Evolutionary conservation across 2,329 filamentous ascomycete species (phyloP).

Genomic region (Talaromyces sp.): DNA sequence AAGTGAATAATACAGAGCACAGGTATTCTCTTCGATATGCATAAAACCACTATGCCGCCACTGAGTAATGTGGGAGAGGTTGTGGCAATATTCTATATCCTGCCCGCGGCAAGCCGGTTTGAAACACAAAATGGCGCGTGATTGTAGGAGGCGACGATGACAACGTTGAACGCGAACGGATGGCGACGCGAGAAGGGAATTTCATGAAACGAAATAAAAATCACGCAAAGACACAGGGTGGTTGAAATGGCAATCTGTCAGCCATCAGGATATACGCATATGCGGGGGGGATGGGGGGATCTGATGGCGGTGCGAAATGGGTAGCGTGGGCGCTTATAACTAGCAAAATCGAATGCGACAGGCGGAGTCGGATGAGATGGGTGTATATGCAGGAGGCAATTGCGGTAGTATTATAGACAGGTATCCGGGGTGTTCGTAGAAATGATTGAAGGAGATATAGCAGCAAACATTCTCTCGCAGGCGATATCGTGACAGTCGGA

Average conservation of each 20-base stretch:
- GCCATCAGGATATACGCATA: background rate
- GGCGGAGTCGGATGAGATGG: background rate
- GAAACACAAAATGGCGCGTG: background rate
- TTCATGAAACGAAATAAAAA: background rate
- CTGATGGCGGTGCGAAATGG: background rate
- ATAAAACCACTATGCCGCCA: background rate
- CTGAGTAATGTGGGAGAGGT: conserved; percentile 3
- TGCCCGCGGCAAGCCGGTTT: conserved; percentile 2
- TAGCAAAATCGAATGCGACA: background rate
- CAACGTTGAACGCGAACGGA: background rate
- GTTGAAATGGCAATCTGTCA: background rate
- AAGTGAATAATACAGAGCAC: background rate
- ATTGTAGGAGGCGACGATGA: background rate
- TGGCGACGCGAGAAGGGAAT: background rate
- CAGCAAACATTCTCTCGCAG: background rate
- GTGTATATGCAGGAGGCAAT: background rate
- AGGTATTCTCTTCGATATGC: background rate
- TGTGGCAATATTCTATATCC: background rate
- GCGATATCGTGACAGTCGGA: background rate
- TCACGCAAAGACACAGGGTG: background rate
- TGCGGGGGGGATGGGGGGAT: background rate
- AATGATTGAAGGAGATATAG: background rate
- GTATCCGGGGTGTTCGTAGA: background rate
- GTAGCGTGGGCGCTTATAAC: conserved; percentile 2
- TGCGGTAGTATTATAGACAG: background rate